phyloP scores from a whole-genome alignment of 257 asterid genomes.

The Plantago ovata region DNA sequence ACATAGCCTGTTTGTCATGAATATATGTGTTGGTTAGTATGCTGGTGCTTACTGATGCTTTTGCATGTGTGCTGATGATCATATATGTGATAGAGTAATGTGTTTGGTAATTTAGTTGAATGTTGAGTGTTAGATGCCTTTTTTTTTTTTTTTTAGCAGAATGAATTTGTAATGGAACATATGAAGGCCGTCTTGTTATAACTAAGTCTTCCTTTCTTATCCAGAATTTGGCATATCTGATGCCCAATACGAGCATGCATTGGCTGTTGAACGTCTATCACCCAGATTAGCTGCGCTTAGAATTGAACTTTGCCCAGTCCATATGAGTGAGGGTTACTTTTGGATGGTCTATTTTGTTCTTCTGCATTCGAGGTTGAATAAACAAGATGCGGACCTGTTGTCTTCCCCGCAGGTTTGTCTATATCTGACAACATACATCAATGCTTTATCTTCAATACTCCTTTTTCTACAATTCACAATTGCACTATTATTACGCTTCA shows the following conservation, averaged over 20 bases:
- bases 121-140: background rate
- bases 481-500: no score
- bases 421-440: constrained; percentile 6
- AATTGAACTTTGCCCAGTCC: constrained; percentile 92
- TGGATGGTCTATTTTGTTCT: constrained; percentile 99
- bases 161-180: background rate
- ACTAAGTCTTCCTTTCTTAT: constrained; percentile 21
- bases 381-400: constrained; percentile 66
- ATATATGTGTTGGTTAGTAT: no score
- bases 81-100: no score
- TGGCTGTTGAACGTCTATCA: constrained; percentile 70
- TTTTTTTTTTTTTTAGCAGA: background rate
- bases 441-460: background rate
- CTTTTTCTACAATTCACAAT: constrained; percentile 7
- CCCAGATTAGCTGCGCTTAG: constrained; percentile 95
- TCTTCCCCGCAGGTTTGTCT: constrained; percentile 79
- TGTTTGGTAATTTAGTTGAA: background rate
- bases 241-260: constrained; percentile 70
- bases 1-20: no score
- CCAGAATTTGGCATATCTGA: constrained; percentile 81
- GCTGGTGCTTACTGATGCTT: no score
- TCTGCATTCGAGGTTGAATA: constrained; percentile 76
- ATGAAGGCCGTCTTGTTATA: constrained; percentile 14
- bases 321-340: constrained; percentile 84
- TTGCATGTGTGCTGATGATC: no score